Percentiles rank a stretch among this genome's conserved stretches.
These are phyloP conservation scores for Pythium folliculosum DNA, from an alignment of 352 stramenopile species.

Conservation along the genomic window DNA sequence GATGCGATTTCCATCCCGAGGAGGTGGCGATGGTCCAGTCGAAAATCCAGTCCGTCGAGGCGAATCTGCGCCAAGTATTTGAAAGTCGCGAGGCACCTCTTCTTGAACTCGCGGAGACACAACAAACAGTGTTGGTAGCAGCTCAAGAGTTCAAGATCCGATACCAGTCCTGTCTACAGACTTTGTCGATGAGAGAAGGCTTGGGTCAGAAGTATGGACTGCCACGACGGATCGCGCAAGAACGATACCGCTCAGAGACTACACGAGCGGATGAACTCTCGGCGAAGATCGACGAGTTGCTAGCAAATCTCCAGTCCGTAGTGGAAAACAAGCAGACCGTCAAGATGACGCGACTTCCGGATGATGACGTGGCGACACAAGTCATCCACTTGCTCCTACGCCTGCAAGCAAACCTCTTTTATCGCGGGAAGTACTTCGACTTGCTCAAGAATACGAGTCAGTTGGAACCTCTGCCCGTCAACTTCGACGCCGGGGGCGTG, in stretches of 20 bases:
- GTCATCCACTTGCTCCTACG: conserved; percentile 48
- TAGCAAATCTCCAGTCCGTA: conserved; percentile 52
- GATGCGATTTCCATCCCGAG: conserved; percentile 83
- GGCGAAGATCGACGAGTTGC: conserved; percentile 58
- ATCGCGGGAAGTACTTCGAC: conserved; percentile 63
- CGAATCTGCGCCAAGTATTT: conserved; percentile 39
- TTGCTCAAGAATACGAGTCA: conserved; percentile 59
- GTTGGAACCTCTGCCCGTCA: conserved; percentile 38
- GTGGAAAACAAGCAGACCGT: conserved; percentile 28
- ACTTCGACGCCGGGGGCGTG: conserved; percentile 35
- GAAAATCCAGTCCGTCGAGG: conserved; percentile 44
- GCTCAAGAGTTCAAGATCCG: conserved; percentile 62
- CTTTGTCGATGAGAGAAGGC: conserved; percentile 86
- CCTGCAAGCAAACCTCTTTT: conserved; percentile 60
- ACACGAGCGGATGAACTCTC: conserved; percentile 75
- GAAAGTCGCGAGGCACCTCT: conserved; percentile 41
- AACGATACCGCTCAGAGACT: conserved; percentile 82
- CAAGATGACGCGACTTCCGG: conserved; percentile 9
- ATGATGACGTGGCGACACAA: conserved; percentile 16
- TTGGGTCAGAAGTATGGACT: conserved; percentile 89
- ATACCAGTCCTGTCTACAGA: conserved; percentile 74
- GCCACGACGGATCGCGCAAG: conserved; percentile 80
- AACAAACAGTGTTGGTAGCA: conserved; percentile 35
- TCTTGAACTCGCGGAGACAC: conserved; percentile 34
- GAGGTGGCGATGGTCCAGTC: conserved; percentile 59